phyloP scores from a whole-genome alignment of 805 yeast species.

The Cyberlindnera euphorbiae region DNA sequence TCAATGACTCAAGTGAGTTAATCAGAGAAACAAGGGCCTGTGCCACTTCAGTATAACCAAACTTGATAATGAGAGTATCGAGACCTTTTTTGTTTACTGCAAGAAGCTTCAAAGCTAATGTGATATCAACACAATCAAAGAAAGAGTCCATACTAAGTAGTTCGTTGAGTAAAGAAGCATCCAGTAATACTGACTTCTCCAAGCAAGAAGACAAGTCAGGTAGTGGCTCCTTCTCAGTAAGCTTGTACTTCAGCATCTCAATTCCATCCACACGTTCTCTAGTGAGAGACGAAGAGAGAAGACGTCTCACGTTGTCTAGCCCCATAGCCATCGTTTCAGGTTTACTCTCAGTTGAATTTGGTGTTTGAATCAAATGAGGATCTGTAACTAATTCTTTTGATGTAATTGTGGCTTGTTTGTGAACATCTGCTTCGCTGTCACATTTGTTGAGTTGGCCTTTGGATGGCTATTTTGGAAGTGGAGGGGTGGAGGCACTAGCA shows the following conservation, averaged over 20 bases:
- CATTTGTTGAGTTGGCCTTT: conserved; percentile 16
- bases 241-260: conserved; percentile 7
- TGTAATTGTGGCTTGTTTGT: no score
- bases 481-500: conserved; percentile 11
- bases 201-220: conserved; percentile 20
- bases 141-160: conserved; percentile 25
- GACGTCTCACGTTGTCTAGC: conserved; percentile 7
- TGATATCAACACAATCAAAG: conserved; percentile 25
- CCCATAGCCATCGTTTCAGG: not conserved
- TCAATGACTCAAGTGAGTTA: conserved; percentile 15
- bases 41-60: conserved; percentile 10
- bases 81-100: conserved; percentile 27
- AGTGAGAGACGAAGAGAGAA: conserved; percentile 21
- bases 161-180: conserved; percentile 28
- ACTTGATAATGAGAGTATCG: conserved; percentile 14
- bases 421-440: no score
- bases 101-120: conserved; percentile 27
- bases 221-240: not conserved
- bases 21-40: conserved; percentile 18
- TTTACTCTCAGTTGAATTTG: not conserved
- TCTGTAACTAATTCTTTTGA: no score
- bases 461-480: conserved; percentile 15
- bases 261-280: conserved; percentile 25
- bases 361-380: no score
- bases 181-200: conserved; percentile 21